Evolutionary conservation across 768 basidiomycete genomes (phyloP).

Genomic region (Boletellus ananas): DNA sequence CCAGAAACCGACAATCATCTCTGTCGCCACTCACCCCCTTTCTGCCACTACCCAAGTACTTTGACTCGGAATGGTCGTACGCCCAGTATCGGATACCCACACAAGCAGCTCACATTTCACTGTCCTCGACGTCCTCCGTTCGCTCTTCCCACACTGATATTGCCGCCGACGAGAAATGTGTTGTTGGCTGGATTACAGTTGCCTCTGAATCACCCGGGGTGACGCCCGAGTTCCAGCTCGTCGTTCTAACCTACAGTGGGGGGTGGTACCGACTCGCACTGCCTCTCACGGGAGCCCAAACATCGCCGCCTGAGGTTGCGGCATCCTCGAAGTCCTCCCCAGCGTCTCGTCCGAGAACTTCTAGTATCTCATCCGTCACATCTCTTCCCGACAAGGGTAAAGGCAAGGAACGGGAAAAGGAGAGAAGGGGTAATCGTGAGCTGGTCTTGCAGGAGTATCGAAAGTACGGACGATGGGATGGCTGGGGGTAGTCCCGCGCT

Average conservation of each 20-base stretch:
- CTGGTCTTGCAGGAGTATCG: constrained; percentile 75
- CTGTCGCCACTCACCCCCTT: constrained; percentile 78
- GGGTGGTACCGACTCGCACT: constrained; percentile 87
- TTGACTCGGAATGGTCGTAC: constrained; percentile 96
- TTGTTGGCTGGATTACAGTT: constrained; percentile 79
- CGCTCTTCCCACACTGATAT: constrained; percentile 56
- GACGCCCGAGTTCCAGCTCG: constrained; percentile 63
- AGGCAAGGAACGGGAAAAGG: constrained; percentile 53
- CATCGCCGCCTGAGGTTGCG: constrained; percentile 21
- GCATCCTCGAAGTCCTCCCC: constrained; percentile 46
- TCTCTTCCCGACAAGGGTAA: constrained; percentile 51
- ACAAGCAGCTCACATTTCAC: constrained; percentile 76
- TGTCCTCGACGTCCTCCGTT: constrained; percentile 60
- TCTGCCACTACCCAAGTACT: constrained; percentile 83
- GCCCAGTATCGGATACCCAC: constrained; percentile 87
- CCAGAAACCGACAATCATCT: constrained; percentile 80
- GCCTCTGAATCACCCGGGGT: constrained; percentile 34
- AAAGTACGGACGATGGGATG: constrained; percentile 86
- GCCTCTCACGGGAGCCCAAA: constrained; percentile 34
- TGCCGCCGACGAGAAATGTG: constrained; percentile 79
- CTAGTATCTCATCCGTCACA: constrained; percentile 52
- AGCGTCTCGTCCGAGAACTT: constrained; percentile 43
- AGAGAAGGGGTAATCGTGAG: constrained; percentile 55
- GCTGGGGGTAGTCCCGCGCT: constrained; percentile 53
- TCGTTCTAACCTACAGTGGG: constrained; percentile 85